Evolutionary conservation across 2,329 filamentous ascomycete species (phyloP), one percentile per base, ranked within the genome.

Genomic region (Ascochyta rabiei): DNA sequence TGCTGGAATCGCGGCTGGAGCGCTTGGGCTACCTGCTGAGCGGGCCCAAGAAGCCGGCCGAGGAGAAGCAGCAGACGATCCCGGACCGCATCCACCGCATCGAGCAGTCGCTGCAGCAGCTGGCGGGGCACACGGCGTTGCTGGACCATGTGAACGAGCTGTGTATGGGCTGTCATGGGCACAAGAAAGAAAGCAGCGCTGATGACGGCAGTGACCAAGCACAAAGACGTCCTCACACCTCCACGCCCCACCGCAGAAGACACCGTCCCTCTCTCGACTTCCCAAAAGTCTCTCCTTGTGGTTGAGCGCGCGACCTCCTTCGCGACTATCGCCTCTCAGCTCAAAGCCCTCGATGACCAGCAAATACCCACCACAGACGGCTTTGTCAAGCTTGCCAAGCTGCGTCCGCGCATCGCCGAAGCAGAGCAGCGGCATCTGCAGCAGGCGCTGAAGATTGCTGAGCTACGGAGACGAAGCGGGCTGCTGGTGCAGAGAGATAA

Each of bases 391-490:
- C 77, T 91, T 6, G 81, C 86, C 2, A 77, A 80, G 2, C 76
- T 89, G 41, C 73, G 81, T 33, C 85, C 86, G 8, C 81, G 86
- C 40, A 87, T 91, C 77, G 83, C 82, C 61, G 83, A 81, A 18
- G 75, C 86, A 16, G 83, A 85, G 59, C 80, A 81, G 0, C 82
- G 82, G 4, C 89, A 91, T 66, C 71, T 82, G 18, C 80, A 83
- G 15, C 88, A 91, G 59, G 75, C 76, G 34, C 79, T 80, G 42
- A 85, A 88, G 72, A 83, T 90, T 58, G 83, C 82, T 19, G 84
- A 84, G 71, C 81, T 89, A 69, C 82, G 85, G 70, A 82, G 76
- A 58, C 82, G 81, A 61, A 93, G 83, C 76, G 89, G 86, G 73
- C 62, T 74, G 41, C 41, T 78, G 10, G 73, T 79, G 50, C 73